Evolutionary conservation across 169 alveolate species (phyloP), one percentile per base, ranked within the genome.

Genomic region (Eimeria necatrix): DNA sequence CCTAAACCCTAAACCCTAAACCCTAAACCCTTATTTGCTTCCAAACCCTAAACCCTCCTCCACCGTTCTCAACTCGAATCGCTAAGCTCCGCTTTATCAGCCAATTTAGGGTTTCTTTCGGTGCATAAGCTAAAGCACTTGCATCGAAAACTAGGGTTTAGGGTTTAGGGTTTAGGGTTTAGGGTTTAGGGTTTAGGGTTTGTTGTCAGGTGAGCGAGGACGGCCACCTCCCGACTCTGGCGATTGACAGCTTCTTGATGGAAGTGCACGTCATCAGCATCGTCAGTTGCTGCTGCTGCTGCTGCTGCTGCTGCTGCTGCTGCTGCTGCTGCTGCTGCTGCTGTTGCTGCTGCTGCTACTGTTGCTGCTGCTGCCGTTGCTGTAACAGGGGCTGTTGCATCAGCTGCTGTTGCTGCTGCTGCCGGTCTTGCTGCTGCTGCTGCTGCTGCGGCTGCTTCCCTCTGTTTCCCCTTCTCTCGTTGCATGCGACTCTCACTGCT

Each of bases 181-280:
- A 6, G 61, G 12, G 6, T 8, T 53, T 53, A 53, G 61, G 61
- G 61, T 53, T 53, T 53, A 53, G 61, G 61, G 61, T 53, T 53
- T n/a, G n/a, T n/a, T 9, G 8, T 64, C 26, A 64, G 76, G 76
- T 64, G 26, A 64, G 20, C 26, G 76, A 64, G 76, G 76, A 64
- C 20, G 76, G 76, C 26, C 76, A 64, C 26, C 20, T 64, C 32
- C 32, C 76, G 76, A 14, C 76, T 9, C 76, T 64, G 76, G 20
- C 76, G 5, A 24, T 64, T 8, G 76, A 64, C 76, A 64, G 9
- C 76, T 64, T 64, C 26, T 24, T 64, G 8, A 64, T 64, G 76
- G 76, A 64, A 24, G 76, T 24, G 32, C 76, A 64, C 76, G 9
- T 64, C 76, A 64, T 64, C 26, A 64, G 76, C 76, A 64, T 64